Percentiles rank a stretch among this genome's conserved stretches.
Evolutionary conservation across 306 rosid genomes (phyloP).

Genomic region (Cucumis hystrix): DNA sequence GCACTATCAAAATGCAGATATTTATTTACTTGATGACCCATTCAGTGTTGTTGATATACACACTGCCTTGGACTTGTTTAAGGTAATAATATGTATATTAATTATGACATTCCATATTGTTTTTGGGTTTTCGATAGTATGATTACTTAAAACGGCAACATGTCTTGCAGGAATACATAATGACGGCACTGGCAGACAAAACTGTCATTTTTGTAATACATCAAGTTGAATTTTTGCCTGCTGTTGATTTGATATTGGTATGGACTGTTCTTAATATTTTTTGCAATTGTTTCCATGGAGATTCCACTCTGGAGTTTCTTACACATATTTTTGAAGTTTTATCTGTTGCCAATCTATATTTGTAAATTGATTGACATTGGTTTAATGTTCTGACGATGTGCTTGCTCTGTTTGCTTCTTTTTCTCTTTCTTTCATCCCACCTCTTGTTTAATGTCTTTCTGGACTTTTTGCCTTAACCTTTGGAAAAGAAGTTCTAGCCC

Average conservation of each 20-base stretch:
- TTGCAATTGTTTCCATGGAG: slow-evolving; percentile 8
- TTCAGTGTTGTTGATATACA: slow-evolving; percentile 98
- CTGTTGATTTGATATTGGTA: slow-evolving; percentile 94
- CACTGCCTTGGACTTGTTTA: slow-evolving; percentile 74
- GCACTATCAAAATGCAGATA: slow-evolving; percentile 92
- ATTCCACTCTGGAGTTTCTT: slow-evolving; percentile 4
- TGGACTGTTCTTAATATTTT: slow-evolving; percentile 16
- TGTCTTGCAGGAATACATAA: slow-evolving; percentile 81
- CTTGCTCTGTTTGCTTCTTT: background rate
- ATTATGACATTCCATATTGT: slow-evolving; percentile 2
- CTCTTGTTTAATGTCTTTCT: background rate
- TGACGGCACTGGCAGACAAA: slow-evolving; percentile 75
- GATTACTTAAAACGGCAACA: background rate
- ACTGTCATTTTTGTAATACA: slow-evolving; percentile 90
- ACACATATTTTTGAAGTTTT: background rate
- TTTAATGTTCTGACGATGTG: background rate
- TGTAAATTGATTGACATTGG: background rate
- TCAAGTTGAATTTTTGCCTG: slow-evolving; percentile 97
- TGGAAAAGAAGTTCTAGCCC: background rate
- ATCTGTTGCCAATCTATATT: background rate
- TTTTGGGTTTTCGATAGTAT: background rate
- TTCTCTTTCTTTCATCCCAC: background rate
- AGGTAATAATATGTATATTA: slow-evolving; percentile 28
- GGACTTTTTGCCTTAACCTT: background rate
- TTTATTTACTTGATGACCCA: slow-evolving; percentile 92